Evolutionary conservation across 2,329 filamentous ascomycete genomes (phyloP).

Genomic region (Phaeosphaeria sp.): DNA sequence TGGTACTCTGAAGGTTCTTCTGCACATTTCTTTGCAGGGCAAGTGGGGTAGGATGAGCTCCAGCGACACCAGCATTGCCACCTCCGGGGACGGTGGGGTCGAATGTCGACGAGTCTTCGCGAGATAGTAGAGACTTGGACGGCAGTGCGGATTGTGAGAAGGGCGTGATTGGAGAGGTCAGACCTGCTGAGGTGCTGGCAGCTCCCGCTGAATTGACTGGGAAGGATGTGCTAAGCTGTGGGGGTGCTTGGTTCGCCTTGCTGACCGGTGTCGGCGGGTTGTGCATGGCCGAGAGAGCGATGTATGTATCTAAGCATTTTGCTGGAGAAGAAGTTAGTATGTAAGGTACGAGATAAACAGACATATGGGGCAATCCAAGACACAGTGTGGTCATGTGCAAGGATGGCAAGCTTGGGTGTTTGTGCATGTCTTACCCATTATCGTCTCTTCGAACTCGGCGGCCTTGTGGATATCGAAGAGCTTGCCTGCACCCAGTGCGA

Average conservation of each 20-base stretch:
- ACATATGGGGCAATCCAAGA: not conserved
- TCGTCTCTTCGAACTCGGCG: conserved; percentile 97
- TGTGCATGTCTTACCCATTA: conserved; percentile 69
- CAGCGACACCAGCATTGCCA: conserved; percentile 61
- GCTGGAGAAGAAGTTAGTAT: conserved; percentile 54
- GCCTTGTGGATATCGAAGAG: conserved; percentile 91
- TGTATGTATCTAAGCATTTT: conserved; percentile 98
- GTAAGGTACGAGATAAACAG: not conserved
- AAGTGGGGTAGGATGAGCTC: conserved; percentile 64
- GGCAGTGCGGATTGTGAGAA: conserved; percentile 94
- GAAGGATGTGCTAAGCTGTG: conserved; percentile 83
- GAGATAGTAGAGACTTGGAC: conserved; percentile 92
- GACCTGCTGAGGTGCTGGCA: conserved; percentile 67
- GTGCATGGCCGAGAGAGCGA: conserved; percentile 73
- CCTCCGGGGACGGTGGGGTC: conserved; percentile 63
- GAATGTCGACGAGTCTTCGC: conserved; percentile 71
- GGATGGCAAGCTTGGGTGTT: not conserved
- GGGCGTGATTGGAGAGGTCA: conserved; percentile 88
- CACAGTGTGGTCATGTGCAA: not conserved
- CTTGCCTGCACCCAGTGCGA: conserved; percentile 92
- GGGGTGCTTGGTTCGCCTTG: conserved; percentile 59
- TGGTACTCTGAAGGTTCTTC: conserved; percentile 79
- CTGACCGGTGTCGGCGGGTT: conserved; percentile 59
- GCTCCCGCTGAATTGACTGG: conserved; percentile 69
- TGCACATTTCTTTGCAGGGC: conserved; percentile 77